Evolutionary conservation across 345 rosid genomes (phyloP).

Genomic region (Clausena lansium): DNA sequence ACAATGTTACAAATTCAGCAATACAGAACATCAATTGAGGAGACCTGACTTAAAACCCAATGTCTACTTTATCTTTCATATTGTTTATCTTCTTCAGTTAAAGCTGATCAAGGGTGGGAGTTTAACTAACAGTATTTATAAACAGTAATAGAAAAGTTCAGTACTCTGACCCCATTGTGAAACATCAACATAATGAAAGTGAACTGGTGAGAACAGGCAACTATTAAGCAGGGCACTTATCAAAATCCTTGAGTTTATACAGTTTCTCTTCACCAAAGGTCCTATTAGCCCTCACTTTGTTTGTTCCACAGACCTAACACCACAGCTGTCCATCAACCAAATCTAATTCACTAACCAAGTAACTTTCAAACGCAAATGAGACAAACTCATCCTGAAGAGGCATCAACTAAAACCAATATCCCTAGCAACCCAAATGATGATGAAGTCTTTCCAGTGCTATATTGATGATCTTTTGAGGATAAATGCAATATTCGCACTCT

Average conservation of each 20-base stretch:
- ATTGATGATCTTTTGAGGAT: background rate
- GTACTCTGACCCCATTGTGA: background rate
- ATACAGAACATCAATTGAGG: background rate
- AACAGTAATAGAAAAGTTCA: background rate
- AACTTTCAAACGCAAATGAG: background rate
- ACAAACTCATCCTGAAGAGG: background rate
- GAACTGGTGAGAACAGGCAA: background rate
- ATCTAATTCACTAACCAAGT: background rate
- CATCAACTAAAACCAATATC: background rate
- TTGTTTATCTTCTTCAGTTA: background rate
- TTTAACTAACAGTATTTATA: background rate
- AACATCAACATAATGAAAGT: background rate
- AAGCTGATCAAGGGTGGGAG: background rate
- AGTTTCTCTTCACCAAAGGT: background rate
- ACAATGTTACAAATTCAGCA: background rate
- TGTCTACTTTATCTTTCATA: background rate
- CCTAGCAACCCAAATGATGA: background rate
- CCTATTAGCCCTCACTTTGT: background rate
- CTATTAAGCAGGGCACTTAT: background rate
- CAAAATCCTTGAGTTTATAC: background rate
- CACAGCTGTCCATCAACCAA: background rate
- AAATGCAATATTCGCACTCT: background rate
- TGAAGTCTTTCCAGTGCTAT: background rate
- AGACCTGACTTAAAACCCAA: background rate
- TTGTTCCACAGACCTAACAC: background rate